phyloP scores from a whole-genome alignment of 2,329 filamentous ascomycete genomes.

The Aureobasidium leucospermi region DNA sequence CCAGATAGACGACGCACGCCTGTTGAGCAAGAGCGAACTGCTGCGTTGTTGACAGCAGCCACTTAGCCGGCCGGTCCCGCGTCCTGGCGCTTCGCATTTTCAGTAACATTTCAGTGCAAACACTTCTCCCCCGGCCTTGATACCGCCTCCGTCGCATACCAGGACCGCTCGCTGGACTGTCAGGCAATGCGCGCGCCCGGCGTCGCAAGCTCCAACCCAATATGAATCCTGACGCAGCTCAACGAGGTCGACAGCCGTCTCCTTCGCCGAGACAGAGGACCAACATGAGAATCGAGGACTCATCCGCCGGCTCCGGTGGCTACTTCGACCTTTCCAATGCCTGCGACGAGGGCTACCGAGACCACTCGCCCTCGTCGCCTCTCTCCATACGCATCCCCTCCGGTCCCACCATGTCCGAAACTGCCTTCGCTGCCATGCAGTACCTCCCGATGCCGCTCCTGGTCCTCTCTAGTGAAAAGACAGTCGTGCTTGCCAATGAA shows the following conservation, averaged over 20 bases:
- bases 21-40: neutral
- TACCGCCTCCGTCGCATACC: neutral
- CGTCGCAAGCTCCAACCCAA: neutral
- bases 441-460: constrained; percentile 67
- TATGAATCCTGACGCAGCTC: neutral
- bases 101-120: neutral
- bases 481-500: constrained; percentile 66
- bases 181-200: constrained; percentile 12
- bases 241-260: neutral
- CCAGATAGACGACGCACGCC: neutral
- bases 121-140: neutral
- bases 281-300: neutral
- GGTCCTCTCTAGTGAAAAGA: constrained; percentile 61
- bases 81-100: neutral
- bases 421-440: constrained; percentile 61
- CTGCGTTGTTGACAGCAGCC: neutral
- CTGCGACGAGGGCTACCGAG: constrained; percentile 13
- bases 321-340: constrained; percentile 16
- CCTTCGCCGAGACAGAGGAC: constrained; percentile 7
- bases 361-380: constrained; percentile 16
- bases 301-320: neutral
- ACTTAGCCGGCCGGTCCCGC: constrained; percentile 3
- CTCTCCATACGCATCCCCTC: constrained; percentile 29
- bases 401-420: constrained; percentile 24
- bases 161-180: neutral